Evolutionary conservation across 495 filamentous ascomycete species (phyloP), one percentile per base, ranked within the genome.

Genomic region (Aspergillus avenaceus): DNA sequence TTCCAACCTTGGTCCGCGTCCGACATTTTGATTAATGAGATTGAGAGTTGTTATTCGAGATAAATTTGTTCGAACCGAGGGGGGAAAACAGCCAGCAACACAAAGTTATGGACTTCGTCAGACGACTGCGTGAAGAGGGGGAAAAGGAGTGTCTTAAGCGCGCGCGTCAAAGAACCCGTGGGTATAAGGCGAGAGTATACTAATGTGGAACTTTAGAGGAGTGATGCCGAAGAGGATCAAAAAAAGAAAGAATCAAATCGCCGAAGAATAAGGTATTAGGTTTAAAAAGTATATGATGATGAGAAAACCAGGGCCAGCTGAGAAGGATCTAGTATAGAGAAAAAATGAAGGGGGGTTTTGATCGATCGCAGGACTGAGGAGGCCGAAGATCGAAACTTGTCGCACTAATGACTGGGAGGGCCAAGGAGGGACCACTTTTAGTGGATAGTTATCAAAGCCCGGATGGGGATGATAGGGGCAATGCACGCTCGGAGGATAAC

Each of bases 1-100:
- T 88, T 85, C 85, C 85, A 90, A 64, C 85, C 84, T 55, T 77
- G 78, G 49, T 88, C 85, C 53, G 78, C 73, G 65, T 88, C 84
- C 40, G 85, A 75, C 76, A 80, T 78, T 9, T 46, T 71, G 60
- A 40, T 48, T 25, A 28, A 27, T 36, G 34, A 14, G 32, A 27
- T 12, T n/a, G 32, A 29, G 21, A 16, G 3, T 12, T 21, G 38
- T 13, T 26, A 8, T 21, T 27, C 11, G 29, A 19, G 21, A 37
- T 41, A 45, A 31, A 28, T 31, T 40, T 18, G 13, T 11, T 2
- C 18, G 23, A 41, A 41, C 9, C 5, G 19, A 9, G 22, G 27
- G 13, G 34, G 32, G n/a, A 18, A 22, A 24, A 9, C 8, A 2
- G 8, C 24, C 5, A n/a, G 19, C 12, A 27, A 12, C 11, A 28